These are phyloP conservation scores for Fusarium brachygibbosum DNA, from an alignment of 2,329 filamentous ascomycete species.

Conservation along the genomic window DNA sequence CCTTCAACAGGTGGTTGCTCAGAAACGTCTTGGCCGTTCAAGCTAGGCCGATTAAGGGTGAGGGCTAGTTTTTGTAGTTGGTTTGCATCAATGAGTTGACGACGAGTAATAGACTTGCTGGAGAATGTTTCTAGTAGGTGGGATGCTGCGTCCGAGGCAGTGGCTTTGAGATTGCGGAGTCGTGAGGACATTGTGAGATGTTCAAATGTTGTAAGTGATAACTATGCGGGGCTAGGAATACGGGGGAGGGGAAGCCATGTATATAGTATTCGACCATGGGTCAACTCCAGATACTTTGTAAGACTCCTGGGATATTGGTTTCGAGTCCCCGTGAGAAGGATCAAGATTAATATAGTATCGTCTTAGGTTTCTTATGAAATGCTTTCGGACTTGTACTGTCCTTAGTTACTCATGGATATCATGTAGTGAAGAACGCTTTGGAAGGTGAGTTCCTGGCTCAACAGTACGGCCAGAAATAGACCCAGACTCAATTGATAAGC, in stretches of 20 bases:
- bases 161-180: constrained; percentile 37
- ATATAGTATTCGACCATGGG: neutral
- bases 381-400: neutral
- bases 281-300: neutral
- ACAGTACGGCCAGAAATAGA: too few relatives aligned
- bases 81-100: constrained; percentile 70
- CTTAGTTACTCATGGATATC: neutral
- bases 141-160: constrained; percentile 51
- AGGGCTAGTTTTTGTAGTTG: constrained; percentile 73
- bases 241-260: neutral
- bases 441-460: too few relatives aligned
- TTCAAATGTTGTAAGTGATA: constrained; percentile 17
- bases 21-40: constrained; percentile 58
- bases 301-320: too few relatives aligned
- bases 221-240: constrained; percentile 17
- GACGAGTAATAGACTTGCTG: constrained; percentile 47
- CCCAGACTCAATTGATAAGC: too few relatives aligned
- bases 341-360: neutral
- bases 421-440: neutral
- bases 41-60: constrained; percentile 65
- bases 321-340: neutral
- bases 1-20: constrained; percentile 56
- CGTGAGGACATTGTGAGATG: constrained; percentile 17
- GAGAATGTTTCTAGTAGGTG: constrained; percentile 52
- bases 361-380: neutral